These are phyloP conservation scores for Mangifera indica DNA, from an alignment of 345 rosid species.

Conservation along the genomic window DNA sequence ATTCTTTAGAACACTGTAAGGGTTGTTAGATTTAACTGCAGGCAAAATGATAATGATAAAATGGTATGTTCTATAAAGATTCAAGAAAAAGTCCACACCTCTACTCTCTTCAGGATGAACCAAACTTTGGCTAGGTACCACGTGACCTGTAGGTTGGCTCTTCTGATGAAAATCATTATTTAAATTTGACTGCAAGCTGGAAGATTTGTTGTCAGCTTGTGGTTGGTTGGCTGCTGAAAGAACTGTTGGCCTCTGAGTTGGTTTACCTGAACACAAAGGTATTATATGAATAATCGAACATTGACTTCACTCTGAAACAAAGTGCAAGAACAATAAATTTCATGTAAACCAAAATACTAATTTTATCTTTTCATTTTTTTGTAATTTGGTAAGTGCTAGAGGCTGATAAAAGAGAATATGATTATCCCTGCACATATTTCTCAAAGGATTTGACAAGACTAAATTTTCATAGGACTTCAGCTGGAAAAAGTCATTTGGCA, in stretches of 20 bases:
- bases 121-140: background rate
- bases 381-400: background rate
- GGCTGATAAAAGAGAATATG: background rate
- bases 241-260: conserved; percentile 2
- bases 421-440: background rate
- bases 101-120: background rate
- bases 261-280: conserved; percentile 18
- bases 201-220: conserved; percentile 10
- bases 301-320: background rate
- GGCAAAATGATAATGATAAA: background rate
- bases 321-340: background rate
- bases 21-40: background rate
- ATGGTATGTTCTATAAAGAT: conserved; percentile 1
- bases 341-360: background rate
- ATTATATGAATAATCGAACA: background rate
- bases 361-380: background rate
- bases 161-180: conserved; percentile 15
- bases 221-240: conserved; percentile 12
- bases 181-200: conserved; percentile 14
- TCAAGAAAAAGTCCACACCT: conserved; percentile 23
- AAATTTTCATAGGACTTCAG: background rate
- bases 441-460: background rate
- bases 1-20: background rate
- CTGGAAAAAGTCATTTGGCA: too few relatives aligned
- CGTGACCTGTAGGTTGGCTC: conserved; percentile 19